Base-by-base conservation (phyloP, 2,329 filamentous ascomycete genomes). In the Penicillium sp. region DNA sequence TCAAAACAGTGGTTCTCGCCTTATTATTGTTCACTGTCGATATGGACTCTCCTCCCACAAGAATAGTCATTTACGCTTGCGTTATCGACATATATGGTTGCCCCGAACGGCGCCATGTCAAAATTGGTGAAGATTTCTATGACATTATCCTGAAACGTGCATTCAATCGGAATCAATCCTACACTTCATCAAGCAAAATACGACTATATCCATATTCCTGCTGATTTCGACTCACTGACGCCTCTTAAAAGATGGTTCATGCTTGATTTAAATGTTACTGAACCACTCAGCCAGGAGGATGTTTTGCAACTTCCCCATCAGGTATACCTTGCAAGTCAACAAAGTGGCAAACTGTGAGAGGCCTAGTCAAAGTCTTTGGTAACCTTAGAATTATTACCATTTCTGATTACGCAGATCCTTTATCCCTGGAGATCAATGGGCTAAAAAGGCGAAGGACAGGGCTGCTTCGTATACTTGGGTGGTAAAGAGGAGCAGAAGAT, bases 211-310 rank as follows among this genome's bases (percentile, higher is more conserved):
- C 62, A 65, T 29, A 65, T 67, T 36, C 61, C 64, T 27, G 53
- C 56, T 8, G 60, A 65, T 43, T 67, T 65, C 31, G 60, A 64
- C 31, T 61, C 64, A 8, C 15, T 10, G 4, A 21, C 54, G 2
- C 61, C 62, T 7, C 35, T 67, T 3, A 60, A 61, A 35, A 19
- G 61, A 54, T 67, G 63, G 60, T 66, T 66, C 41, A 61, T 66
- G 38, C 50, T 64, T 38, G 63, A 67, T 51, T 27, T 64, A 15
- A 51, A 59, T 47, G 61, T 65, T 7, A 35, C 23, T 17, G 39
- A 57, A 31, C 31, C 25, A 38, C 58, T 66, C 5, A 58, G 21
- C 25, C 17, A 27, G n/a, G 54, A 53, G 10, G 57, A 60, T 38
- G 43, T 65, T 31, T 42, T 53, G 21, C 58, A 52, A 44, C 17